Percentiles rank a stretch among this genome's conserved stretches.
These are phyloP conservation scores for Moricandia moricandioides DNA, from an alignment of 345 rosid genomes.

Conservation along the genomic window DNA sequence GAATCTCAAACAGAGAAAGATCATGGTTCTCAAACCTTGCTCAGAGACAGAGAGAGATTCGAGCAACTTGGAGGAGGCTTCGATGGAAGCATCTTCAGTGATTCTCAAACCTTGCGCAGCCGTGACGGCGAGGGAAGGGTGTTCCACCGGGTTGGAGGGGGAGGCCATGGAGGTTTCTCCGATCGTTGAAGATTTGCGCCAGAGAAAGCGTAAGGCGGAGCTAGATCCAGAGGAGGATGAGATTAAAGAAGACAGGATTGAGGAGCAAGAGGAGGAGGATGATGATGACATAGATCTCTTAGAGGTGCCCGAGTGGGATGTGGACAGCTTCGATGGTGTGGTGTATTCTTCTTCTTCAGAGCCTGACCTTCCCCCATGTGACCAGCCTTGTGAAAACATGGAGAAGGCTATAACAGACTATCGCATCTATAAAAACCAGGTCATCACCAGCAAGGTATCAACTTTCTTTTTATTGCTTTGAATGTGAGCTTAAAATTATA, in stretches of 20 bases:
- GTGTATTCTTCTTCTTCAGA: not conserved
- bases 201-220: not conserved
- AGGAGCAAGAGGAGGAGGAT: not conserved
- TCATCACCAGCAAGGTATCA: not conserved
- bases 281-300: not conserved
- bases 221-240: not conserved
- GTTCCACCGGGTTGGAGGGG: not conserved
- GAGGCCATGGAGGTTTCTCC: not conserved
- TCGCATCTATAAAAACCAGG: not conserved
- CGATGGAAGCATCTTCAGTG: not conserved
- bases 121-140: not conserved
- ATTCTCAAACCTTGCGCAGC: not conserved
- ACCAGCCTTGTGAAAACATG: not conserved
- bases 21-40: no score
- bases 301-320: not conserved
- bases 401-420: not conserved
- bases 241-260: not conserved
- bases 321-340: not conserved
- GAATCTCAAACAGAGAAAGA: no score
- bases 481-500: not conserved
- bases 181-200: not conserved
- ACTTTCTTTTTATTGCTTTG: not conserved
- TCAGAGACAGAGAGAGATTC: not conserved
- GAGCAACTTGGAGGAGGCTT: not conserved
- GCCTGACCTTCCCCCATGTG: not conserved